Conservation (phyloP, 495 filamentous ascomycete species). For the Podospora fimiseda region DNA sequence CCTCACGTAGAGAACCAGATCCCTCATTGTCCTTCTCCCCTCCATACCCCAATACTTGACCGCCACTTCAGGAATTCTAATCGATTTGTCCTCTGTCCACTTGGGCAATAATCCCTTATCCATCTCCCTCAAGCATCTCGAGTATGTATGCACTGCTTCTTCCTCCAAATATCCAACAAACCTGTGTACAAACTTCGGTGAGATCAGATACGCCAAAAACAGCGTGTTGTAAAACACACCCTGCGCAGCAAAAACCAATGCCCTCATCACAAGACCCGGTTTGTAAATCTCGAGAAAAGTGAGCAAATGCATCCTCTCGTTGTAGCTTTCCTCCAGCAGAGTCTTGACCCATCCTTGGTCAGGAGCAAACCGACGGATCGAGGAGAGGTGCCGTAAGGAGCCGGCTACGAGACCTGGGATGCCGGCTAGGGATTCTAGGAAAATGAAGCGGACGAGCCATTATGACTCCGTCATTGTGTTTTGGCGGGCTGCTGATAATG, state of each 20-base stretch:
- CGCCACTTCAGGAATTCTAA: conserved; percentile 84
- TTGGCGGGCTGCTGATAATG: conserved; percentile 29
- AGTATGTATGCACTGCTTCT: conserved; percentile 93
- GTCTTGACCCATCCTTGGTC: conserved; percentile 99
- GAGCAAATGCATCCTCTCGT: conserved; percentile 92
- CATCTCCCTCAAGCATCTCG: conserved; percentile 75
- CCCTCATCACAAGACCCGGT: conserved; percentile 81
- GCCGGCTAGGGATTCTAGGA: conserved; percentile 88
- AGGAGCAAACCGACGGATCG: conserved; percentile 71
- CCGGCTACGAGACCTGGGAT: conserved; percentile 96
- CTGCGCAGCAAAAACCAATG: conserved; percentile 73
- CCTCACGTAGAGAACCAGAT: conserved; percentile 79
- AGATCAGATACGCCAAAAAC: conserved; percentile 83
- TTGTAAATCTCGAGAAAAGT: conserved; percentile 92
- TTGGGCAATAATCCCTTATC: conserved; percentile 73
- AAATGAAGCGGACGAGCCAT: conserved; percentile 71
- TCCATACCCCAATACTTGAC: conserved; percentile 91
- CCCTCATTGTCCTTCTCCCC: conserved; percentile 69
- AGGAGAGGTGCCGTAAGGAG: conserved; percentile 82
- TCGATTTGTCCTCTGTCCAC: conserved; percentile 55
- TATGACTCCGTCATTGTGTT: conserved; percentile 39
- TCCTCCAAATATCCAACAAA: conserved; percentile 97
- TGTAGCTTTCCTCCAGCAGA: conserved; percentile 87
- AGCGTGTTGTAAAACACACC: conserved; percentile 93
- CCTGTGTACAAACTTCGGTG: conserved; percentile 82